Base-by-base conservation (phyloP, 2,329 filamentous ascomycete genomes). In the Phyllosticta citrichinensis region DNA sequence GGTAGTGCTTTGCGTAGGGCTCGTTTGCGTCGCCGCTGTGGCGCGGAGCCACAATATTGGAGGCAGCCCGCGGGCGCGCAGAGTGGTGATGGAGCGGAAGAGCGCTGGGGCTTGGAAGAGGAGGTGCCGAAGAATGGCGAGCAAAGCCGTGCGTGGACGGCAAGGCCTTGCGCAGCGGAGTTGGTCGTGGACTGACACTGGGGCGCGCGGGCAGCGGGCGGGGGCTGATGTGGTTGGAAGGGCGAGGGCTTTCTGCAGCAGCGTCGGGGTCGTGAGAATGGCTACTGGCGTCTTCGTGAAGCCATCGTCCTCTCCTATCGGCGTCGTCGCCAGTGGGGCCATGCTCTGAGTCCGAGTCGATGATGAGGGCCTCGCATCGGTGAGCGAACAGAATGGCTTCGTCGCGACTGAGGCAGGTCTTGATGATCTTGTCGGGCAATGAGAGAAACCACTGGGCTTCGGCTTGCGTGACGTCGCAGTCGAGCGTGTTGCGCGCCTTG, bases 1-100 rank as follows among this genome's bases (percentile, higher is more conserved):
- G 89, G 69, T 96, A 97, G 74, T 96, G 88, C 47, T 89, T 84
- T 3, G 90, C 88, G 35, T 82, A 80, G 4, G 87, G 81, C 67
- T 95, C 90, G 62, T 89, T 83, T 20, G 79, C 80, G 11, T 62
- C 55, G 25, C 51, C 35, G 17, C 52, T 61, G 65, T 68, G 66
- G 68, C 68, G 65, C 68, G 66, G 62, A 66, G 66, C 30, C 65
- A 50, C 52, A 35, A 55, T 35, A 14, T 62, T 59, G 11, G 61
- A 52, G n/a, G 40, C 30, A 24, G 61, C 61, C 52, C 61, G 35
- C 12, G 61, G 57, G 30, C 61, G 56, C 19, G 27, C 22, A 47
- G 52, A 52, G 25, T 64, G 68, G 66, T 66, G 64, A 64, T 20
- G 69, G 65, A 25, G 70, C 65, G 63, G 62, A 27, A 30, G 67